Evolutionary conservation across 2,329 filamentous ascomycete genomes (phyloP).

Genomic region (Lecanicillium sp.): DNA sequence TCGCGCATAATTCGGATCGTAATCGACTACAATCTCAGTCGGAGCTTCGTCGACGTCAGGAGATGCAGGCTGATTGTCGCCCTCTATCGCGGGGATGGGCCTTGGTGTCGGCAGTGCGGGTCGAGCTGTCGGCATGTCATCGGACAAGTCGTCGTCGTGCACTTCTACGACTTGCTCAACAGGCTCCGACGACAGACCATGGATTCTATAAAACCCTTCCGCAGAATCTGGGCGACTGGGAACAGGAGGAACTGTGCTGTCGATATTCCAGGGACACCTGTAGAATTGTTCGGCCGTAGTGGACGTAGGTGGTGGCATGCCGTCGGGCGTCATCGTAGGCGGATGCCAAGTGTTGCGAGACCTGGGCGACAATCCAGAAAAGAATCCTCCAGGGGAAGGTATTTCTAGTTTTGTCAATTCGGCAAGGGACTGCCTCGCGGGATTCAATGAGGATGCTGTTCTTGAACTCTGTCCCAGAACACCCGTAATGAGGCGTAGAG

Average conservation of each 20-base stretch:
- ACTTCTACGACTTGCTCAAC: conserved; percentile 64
- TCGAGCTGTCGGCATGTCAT: conserved; percentile 61
- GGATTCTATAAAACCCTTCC: conserved; percentile 30
- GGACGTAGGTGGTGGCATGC: conserved; percentile 63
- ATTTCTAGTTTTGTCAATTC: conserved; percentile 78
- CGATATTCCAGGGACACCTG: conserved; percentile 64
- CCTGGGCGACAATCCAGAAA: conserved; percentile 70
- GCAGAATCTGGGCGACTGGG: conserved; percentile 27
- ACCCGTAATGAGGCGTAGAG: conserved; percentile 40
- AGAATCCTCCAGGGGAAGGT: conserved; percentile 87
- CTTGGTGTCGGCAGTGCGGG: conserved; percentile 29
- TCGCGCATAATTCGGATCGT: conserved; percentile 66
- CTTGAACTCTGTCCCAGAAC: conserved; percentile 17
- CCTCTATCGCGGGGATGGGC: conserved; percentile 23
- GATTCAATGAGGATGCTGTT: conserved; percentile 21
- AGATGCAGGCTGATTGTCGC: conserved; percentile 26
- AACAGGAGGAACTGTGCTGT: conserved; percentile 27
- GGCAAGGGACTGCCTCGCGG: conserved; percentile 49
- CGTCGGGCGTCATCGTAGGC: conserved; percentile 44
- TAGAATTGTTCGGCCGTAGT: conserved; percentile 93
- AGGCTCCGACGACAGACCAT: conserved; percentile 34
- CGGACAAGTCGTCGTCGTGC: conserved; percentile 37
- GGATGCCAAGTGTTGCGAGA: conserved; percentile 78
- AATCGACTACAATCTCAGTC: conserved; percentile 60
- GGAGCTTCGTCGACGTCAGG: conserved; percentile 48